Evolutionary conservation across 2,329 filamentous ascomycete species (phyloP).

Genomic region (Zymoseptoria ardabiliae): DNA sequence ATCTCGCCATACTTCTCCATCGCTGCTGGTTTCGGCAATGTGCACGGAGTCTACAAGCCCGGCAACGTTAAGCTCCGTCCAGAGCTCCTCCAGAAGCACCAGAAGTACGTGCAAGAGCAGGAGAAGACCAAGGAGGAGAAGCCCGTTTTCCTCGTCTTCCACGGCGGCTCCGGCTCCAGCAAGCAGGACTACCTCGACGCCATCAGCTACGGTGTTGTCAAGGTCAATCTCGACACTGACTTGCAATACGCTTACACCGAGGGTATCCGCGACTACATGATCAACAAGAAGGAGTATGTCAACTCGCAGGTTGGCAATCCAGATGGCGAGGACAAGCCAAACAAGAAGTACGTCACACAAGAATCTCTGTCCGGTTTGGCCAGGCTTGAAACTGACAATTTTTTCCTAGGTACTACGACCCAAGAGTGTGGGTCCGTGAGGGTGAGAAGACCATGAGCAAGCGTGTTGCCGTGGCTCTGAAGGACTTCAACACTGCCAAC

Average conservation of each 20-base stretch:
- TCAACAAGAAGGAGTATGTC: slow-evolving; percentile 93
- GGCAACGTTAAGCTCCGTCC: slow-evolving; percentile 96
- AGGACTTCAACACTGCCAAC: slow-evolving; percentile 83
- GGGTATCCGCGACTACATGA: slow-evolving; percentile 90
- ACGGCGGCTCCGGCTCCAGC: slow-evolving; percentile 87
- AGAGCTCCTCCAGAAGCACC: slow-evolving; percentile 93
- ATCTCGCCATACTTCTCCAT: slow-evolving; percentile 98
- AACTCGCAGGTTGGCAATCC: slow-evolving; percentile 84
- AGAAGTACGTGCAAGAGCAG: slow-evolving; percentile 81
- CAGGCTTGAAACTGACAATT: not conserved
- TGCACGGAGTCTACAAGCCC: slow-evolving; percentile 98
- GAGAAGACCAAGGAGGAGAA: slow-evolving; percentile 65
- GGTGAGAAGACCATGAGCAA: slow-evolving; percentile 94
- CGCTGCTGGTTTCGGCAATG: slow-evolving; percentile 95
- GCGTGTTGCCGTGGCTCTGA: slow-evolving; percentile 71
- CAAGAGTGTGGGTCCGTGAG: slow-evolving; percentile 90
- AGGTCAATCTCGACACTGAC: slow-evolving; percentile 99
- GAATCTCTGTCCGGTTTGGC: no score
- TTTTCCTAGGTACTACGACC: slow-evolving; percentile 47
- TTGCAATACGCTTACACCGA: slow-evolving; percentile 89
- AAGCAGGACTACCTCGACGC: slow-evolving; percentile 87
- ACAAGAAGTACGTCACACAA: slow-evolving; percentile 68
- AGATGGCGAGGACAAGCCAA: slow-evolving; percentile 92
- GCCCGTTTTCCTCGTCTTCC: slow-evolving; percentile 99
- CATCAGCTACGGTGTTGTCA: slow-evolving; percentile 90